Conservation (phyloP, 371 early-diverging fungal species). For the Synchytrium microbalum region DNA sequence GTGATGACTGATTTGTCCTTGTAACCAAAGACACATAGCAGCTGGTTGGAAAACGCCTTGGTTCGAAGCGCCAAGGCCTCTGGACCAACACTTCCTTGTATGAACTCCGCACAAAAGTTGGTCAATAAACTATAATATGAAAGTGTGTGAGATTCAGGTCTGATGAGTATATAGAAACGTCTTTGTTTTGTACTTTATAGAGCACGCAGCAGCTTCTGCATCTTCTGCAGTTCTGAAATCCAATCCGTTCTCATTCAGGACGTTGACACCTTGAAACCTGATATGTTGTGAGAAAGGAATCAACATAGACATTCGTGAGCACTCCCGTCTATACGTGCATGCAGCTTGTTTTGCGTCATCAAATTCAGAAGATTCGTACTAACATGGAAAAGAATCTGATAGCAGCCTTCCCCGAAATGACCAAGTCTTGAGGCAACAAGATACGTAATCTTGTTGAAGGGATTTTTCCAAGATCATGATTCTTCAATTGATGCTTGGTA, state of each 20-base stretch:
- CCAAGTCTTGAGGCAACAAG: neutral
- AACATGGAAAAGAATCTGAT: neutral
- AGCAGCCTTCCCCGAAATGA: neutral
- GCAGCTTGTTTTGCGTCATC: too few species aligned
- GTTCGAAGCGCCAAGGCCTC: too few species aligned
- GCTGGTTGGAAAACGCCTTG: too few species aligned
- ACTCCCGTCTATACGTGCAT: too few species aligned
- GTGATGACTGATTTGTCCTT: neutral
- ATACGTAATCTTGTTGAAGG: neutral
- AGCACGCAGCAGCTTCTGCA: neutral
- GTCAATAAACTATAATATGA: neutral
- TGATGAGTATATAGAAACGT: neutral
- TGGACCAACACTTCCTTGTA: too few species aligned
- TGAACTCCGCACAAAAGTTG: neutral
- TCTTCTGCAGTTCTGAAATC: neutral
- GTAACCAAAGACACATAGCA: neutral
- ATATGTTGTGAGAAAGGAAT: too few species aligned
- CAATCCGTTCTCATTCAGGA: neutral
- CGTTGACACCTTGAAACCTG: neutral
- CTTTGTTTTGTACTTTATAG: neutral
- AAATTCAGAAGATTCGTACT: too few species aligned
- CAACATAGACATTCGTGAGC: too few species aligned
- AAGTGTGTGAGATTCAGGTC: neutral
- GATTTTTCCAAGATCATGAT: neutral
- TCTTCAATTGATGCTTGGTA: neutral